Evolutionary conservation across 2,329 filamentous ascomycete genomes (phyloP), one percentile per base, ranked within the genome.

Genomic region (Monosporascus sp.): DNA sequence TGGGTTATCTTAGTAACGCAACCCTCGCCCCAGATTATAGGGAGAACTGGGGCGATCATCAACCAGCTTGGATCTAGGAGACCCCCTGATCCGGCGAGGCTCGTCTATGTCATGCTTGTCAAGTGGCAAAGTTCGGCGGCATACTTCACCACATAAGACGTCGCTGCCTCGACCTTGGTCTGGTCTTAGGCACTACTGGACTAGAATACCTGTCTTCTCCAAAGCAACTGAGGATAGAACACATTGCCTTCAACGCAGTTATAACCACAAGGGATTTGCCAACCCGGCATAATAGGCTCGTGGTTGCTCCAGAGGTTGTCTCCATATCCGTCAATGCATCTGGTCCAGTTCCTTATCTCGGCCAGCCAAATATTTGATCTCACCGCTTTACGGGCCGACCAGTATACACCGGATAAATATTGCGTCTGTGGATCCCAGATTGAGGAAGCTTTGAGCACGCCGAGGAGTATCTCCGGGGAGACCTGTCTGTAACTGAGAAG

Each of bases 21-120:
- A n/a, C 20, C 9, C 43, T 46, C 57, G 59, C 57, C 59, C 57
- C 55, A 61, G 52, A 55, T 56, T 55, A 53, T 34, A 49, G 49
- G 55, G 56, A 61, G 56, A 58, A 52, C 57, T 59, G 57, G 60
- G 57, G 60, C 60, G 57, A 61, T 43, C 51, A 52, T 49, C 52
- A 51, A 49, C 50, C 56, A 56, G 56, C 50, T 45, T 36, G 50
- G 50, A 54, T 52, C 56, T 54, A 40, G 59, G 56, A 56, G 55
- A 48, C 53, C 50, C 50, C 59, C 58, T 59, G 54, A 55, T 59
- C 57, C 55, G 52, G 53, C 53, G 56, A 57, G 53, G 51, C 54
- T 55, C 56, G 52, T 59, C 53, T 57, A 50, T 52, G 52, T 52
- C 41, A 46, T 24, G 43, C 43, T 27, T 24, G 43, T 46, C 43